Evolutionary conservation across 768 basidiomycete species (phyloP), one percentile per base, ranked within the genome.

Genomic region (Filobasidium wieringae): DNA sequence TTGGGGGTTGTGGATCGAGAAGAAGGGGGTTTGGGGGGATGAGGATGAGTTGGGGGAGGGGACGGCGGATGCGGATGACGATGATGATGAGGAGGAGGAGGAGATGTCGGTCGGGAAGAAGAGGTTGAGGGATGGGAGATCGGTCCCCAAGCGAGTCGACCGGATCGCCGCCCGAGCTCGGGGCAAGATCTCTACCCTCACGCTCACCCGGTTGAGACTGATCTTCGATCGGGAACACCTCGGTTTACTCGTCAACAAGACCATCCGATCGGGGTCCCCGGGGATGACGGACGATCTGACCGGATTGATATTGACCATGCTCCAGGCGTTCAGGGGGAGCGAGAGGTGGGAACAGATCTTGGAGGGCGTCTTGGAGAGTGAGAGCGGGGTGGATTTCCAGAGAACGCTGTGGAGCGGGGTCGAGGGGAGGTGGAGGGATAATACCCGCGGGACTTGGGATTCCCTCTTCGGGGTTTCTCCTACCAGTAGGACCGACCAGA

Each of bases 371-470:
- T 1, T 76, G 6, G 64, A 56, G 24, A 68, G 70, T 4, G 56
- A 56, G 9, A 58, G 43, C 36, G 68, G 66, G 9, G 58, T 53
- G 19, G 55, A 60, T 7, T 37, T 73, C 27, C 64, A 77, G 14
- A 79, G 82, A 4, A 74, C 79, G 6, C 74, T 91, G 14, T 87
- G 87, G 9, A 78, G 78, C 19, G 80, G 79, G 49, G 70, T 75
- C 14, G 47, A 71, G 33, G 68, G 66, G 2, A 62, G 62, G 29
- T 69, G 66, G 67, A 40, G 47, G 2, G 53, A 51, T 17, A 63
- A 8, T 24, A 9, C 53, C 22, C 27, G 27, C 55, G 22, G 30
- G 24, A 40, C 55, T 31, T 63, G 55, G 53, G 62, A 55, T 1
- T 32, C 14, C 3, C 24, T 59, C 11, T 41, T 43, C 4, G 49